Base-by-base conservation (phyloP, 208 protist species). In the Vickermania ingenoplastis region DNA sequence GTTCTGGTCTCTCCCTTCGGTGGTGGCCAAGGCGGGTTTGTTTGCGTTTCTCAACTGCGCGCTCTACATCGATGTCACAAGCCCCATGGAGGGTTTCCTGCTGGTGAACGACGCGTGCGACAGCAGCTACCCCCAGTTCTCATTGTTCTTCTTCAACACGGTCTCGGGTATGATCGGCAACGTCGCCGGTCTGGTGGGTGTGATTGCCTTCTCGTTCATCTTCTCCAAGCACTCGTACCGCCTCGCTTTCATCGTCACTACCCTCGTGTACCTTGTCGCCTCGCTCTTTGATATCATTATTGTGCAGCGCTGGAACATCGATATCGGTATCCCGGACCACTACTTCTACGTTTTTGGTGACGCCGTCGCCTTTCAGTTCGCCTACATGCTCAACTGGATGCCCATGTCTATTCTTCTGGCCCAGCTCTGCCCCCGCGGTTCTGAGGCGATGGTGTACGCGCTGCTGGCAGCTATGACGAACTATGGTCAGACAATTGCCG, bases 401-500 rank as follows among this genome's bases (percentile, higher is more conserved):
- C 81, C 86, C 30, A 65, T 71, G 58, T 61, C 90, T 0, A 67
- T 96, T 24, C 68, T 96, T 23, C 65, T 89, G 53, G 83, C 86
- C 4, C 86, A 83, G 31, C 71, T 96, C 17, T 94, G 87, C 63
- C 87, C 90, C 5, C 77, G 78, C 27, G 85, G 83, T 3, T 79
- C 86, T 29, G 89, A 95, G 68, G 67, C 59, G 4, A 85, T 86
- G 25, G 80, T 92, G 48, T 91, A 86, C 48, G 78, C 89, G 17
- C 71, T 95, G 22, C 71, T 95, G 62, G 81, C 86, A 2, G 85
- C 84, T 27, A 90, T 86, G 59, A 67, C 80, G 24, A 91, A 91
- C 72, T 70, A 93, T 22, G 89, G 86, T 24, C 64, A 69, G 61
- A 71, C 71, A 29, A 74, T 80, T 7, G 62, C 73, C 0, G 50